Conservation (phyloP, 1,284 basidiomycete species). For the Sanguinoderma infundibulare region DNA sequence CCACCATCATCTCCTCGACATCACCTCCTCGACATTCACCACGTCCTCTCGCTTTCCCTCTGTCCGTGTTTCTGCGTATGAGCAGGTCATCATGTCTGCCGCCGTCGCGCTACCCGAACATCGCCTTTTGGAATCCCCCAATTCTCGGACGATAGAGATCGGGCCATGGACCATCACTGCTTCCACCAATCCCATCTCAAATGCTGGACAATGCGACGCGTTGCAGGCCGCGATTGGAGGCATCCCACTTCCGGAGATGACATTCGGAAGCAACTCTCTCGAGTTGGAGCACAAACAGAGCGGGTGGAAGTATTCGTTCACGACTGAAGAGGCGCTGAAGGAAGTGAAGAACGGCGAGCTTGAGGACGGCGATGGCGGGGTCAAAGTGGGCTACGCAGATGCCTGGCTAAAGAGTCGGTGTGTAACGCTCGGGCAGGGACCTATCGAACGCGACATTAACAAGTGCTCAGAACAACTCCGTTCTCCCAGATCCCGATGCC, state of each 20-base stretch:
- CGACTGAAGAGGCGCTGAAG: slow-evolving; percentile 71
- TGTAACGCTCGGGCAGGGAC: slow-evolving; percentile 6
- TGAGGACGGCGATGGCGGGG: slow-evolving; percentile 80
- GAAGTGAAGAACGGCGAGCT: slow-evolving; percentile 82
- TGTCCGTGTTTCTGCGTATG: slow-evolving; percentile 20
- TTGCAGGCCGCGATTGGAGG: slow-evolving; percentile 62
- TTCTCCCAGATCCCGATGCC: slow-evolving; percentile 71
- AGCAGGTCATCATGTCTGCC: slow-evolving; percentile 40
- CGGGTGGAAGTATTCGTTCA: slow-evolving; percentile 73
- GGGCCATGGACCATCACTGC: slow-evolving; percentile 68
- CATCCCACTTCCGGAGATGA: slow-evolving; percentile 96
- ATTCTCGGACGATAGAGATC: slow-evolving; percentile 68
- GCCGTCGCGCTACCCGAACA: slow-evolving; percentile 61
- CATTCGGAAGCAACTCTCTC: slow-evolving; percentile 88
- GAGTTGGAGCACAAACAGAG: slow-evolving; percentile 64
- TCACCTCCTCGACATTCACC: slow-evolving; percentile 14
- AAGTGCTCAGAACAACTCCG: slow-evolving; percentile 58
- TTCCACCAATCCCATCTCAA: slow-evolving; percentile 75
- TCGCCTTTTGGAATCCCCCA: slow-evolving; percentile 65
- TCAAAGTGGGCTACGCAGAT: slow-evolving; percentile 94
- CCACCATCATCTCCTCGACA: slow-evolving; percentile 10
- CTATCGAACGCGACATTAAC: slow-evolving; percentile 4
- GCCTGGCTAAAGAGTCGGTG: slow-evolving; percentile 92
- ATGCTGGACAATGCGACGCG: slow-evolving; percentile 73
- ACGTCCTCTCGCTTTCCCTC: slow-evolving; percentile 7